Conservation (phyloP, 176 grass and related monocot species). For the Carex kokanica region DNA sequence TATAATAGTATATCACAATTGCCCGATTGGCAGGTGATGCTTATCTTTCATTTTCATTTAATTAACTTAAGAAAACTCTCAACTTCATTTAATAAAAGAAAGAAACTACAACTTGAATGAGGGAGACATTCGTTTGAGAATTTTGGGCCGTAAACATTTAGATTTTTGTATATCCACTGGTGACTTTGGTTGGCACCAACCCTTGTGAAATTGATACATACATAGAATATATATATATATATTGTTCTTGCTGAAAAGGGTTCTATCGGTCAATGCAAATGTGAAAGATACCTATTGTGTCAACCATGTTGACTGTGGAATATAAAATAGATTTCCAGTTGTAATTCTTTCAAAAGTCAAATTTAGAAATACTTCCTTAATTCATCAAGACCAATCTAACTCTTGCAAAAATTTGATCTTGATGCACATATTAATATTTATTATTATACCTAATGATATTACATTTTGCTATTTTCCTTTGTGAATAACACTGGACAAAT, state of each 20-base stretch:
- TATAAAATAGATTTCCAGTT: background rate
- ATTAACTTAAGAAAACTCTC: background rate
- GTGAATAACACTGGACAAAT: too few species aligned
- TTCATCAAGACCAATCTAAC: background rate
- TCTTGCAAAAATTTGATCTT: too few species aligned
- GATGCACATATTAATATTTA: too few species aligned
- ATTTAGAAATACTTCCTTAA: too few species aligned
- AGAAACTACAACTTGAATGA: conserved; percentile 2
- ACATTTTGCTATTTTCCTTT: too few species aligned
- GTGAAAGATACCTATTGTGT: background rate
- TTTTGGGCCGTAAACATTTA: background rate
- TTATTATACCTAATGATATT: too few species aligned
- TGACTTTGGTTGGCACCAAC: background rate
- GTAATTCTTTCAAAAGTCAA: background rate
- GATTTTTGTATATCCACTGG: background rate
- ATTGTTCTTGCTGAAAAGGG: background rate
- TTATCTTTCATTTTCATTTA: background rate
- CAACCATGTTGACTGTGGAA: background rate
- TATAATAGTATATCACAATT: background rate
- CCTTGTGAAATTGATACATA: background rate
- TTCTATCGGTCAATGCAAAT: conserved; percentile 1
- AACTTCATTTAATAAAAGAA: background rate
- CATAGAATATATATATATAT: background rate
- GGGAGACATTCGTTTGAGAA: background rate
- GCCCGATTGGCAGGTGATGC: background rate